Conservation (phyloP, 1,139 yeast species). For the Citeromyces siamensis region DNA sequence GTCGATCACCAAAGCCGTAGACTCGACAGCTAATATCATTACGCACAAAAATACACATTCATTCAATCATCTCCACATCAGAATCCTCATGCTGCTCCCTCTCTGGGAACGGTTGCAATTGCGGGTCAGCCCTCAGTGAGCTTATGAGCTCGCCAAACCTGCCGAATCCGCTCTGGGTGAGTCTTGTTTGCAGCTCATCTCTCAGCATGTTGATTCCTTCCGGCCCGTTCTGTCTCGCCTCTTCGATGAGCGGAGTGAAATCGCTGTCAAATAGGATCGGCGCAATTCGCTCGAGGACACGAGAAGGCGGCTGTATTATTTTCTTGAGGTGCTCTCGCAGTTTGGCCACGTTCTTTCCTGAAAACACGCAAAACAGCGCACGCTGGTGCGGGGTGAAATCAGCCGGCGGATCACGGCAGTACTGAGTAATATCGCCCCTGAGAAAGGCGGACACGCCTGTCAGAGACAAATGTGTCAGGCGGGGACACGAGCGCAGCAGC, state of each 20-base stretch:
- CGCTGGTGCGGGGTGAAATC: constrained; percentile 87
- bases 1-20: no score
- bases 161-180: neutral
- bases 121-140: neutral
- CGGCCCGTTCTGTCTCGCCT: neutral
- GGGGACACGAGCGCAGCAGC: constrained; percentile 70
- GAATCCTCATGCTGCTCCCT: neutral
- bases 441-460: constrained; percentile 89
- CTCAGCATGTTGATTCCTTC: neutral
- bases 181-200: neutral
- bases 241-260: neutral
- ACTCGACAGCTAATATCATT: no score
- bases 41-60: neutral
- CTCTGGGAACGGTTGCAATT: neutral
- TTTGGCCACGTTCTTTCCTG: constrained; percentile 74
- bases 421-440: constrained; percentile 73
- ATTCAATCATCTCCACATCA: constrained; percentile 1
- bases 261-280: neutral
- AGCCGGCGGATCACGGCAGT: constrained; percentile 90
- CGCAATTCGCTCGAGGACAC: neutral
- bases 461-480: constrained; percentile 73
- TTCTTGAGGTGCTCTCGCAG: constrained; percentile 15
- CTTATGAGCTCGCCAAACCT: neutral
- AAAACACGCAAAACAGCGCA: constrained; percentile 82
- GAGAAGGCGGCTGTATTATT: neutral